These are phyloP conservation scores for Termitomyces sp. DNA, from an alignment of 768 basidiomycete species.

Conservation along the genomic window DNA sequence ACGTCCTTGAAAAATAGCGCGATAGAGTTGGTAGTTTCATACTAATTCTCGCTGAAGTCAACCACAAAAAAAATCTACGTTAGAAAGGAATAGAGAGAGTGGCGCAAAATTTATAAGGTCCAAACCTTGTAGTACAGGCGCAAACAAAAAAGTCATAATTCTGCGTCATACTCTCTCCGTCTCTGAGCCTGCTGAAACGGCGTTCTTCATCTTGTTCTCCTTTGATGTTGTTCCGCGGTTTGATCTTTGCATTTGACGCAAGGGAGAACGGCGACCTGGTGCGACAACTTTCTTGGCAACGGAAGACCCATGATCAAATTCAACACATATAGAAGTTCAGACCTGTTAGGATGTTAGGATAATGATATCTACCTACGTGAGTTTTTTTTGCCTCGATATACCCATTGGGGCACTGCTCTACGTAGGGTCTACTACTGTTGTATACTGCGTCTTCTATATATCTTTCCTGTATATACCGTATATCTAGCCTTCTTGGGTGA, in stretches of 20 bases:
- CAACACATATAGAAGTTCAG: too few relatives aligned
- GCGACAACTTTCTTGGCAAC: too few relatives aligned
- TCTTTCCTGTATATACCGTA: too few relatives aligned
- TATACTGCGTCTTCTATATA: too few relatives aligned
- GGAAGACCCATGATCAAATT: too few relatives aligned
- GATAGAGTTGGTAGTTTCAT: background rate
- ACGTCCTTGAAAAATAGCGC: constrained; percentile 5
- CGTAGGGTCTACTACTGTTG: too few relatives aligned
- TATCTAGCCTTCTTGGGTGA: too few relatives aligned
- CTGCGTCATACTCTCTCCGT: constrained; percentile 8
- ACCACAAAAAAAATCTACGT: constrained; percentile 8
- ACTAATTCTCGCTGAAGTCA: constrained; percentile 10
- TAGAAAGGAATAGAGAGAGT: background rate
- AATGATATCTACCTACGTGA: too few relatives aligned
- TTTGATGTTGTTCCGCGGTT: background rate
- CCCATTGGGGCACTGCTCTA: too few relatives aligned
- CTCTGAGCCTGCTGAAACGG: background rate
- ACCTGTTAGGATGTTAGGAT: too few relatives aligned
- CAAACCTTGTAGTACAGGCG: constrained; percentile 8
- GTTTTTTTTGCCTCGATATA: too few relatives aligned
- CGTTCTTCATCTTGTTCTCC: background rate
- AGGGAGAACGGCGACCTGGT: too few relatives aligned
- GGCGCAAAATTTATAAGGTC: background rate
- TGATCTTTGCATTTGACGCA: background rate
- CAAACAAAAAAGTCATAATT: constrained; percentile 14